Percentiles rank a stretch among this genome's conserved stretches.
These are phyloP conservation scores for Macaranga tanarius DNA, from an alignment of 441 rosid species.

Conservation along the genomic window DNA sequence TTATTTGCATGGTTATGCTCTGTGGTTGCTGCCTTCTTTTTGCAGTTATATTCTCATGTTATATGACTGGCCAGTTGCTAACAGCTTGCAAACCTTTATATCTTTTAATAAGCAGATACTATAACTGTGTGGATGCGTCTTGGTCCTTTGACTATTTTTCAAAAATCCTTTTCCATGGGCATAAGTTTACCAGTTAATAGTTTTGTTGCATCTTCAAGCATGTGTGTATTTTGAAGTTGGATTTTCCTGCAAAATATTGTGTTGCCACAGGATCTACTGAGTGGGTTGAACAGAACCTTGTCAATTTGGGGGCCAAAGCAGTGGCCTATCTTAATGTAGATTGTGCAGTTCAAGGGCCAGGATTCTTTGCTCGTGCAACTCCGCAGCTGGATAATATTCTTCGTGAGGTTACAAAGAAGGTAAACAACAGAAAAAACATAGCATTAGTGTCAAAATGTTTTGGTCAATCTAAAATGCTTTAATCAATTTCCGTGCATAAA, in stretches of 20 bases:
- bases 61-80: not conserved
- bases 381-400: slow-evolving; percentile 85
- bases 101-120: not conserved
- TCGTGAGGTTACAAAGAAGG: slow-evolving; percentile 68
- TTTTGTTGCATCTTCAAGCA: not conserved
- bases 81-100: not conserved
- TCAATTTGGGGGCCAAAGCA: slow-evolving; percentile 76
- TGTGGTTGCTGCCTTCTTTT: not conserved
- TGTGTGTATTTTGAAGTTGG: not conserved
- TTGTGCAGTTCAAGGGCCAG: slow-evolving; percentile 97
- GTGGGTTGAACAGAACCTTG: slow-evolving; percentile 89
- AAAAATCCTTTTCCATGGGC: not conserved
- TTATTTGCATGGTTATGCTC: not conserved
- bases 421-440: slow-evolving; percentile 20
- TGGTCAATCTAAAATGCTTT: slow-evolving; percentile 8
- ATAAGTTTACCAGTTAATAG: not conserved
- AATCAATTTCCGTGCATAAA: slow-evolving; percentile 3
- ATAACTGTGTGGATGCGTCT: not conserved
- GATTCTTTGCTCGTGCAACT: slow-evolving; percentile 78
- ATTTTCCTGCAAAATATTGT: not conserved
- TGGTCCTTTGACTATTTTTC: not conserved
- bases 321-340: slow-evolving; percentile 92
- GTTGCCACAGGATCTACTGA: slow-evolving; percentile 71
- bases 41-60: not conserved
- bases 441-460: not conserved